A percentile compares a stretch with the other conserved stretches of the same genome.
Evolutionary conservation across 306 rosid genomes (phyloP).

Genomic region (Malus fusca): DNA sequence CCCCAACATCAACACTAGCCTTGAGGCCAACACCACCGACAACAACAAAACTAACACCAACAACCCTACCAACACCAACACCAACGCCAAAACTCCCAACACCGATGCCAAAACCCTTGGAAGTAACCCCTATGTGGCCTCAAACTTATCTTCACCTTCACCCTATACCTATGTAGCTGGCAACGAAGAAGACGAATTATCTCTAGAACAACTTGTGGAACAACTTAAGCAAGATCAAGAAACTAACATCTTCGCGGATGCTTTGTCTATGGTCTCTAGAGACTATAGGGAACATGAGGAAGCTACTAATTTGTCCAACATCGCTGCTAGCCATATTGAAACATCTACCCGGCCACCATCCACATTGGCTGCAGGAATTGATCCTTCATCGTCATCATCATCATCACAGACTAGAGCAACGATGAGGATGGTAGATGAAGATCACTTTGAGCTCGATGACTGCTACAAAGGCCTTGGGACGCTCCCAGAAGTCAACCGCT

Average conservation of each 20-base stretch:
- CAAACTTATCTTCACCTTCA: neutral
- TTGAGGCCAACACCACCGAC: neutral
- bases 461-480: conserved; percentile 15
- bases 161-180: neutral
- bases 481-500: conserved; percentile 8
- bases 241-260: conserved; percentile 1
- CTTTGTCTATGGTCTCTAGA: neutral
- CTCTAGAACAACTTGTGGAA: conserved; percentile 1
- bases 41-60: neutral
- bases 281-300: neutral
- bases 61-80: too few species aligned
- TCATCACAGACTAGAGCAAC: neutral
- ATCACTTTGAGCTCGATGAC: neutral
- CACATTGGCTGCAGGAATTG: neutral
- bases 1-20: neutral
- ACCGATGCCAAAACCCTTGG: neutral
- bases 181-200: neutral
- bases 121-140: neutral
- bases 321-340: neutral
- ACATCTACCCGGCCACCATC: neutral
- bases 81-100: neutral
- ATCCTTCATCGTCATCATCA: neutral
- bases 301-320: neutral
- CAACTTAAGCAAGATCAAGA: conserved; percentile 16
- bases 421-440: neutral